Conservation (phyloP, 2,329 filamentous ascomycete species). For the Ascomycota sp. region DNA sequence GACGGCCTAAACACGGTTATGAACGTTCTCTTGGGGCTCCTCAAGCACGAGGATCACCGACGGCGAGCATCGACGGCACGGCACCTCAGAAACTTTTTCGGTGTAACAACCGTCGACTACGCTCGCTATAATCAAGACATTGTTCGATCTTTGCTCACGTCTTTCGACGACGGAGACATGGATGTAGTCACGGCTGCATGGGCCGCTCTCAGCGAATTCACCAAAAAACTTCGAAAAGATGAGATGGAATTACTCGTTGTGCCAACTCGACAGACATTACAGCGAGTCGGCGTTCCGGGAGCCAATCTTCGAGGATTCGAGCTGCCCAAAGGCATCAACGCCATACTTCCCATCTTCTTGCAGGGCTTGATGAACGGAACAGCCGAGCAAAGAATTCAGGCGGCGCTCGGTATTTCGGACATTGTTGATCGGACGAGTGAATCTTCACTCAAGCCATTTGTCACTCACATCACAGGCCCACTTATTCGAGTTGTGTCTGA, state of each 20-base stretch:
- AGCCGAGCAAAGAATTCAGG: conserved; percentile 72
- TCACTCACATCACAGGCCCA: conserved; percentile 91
- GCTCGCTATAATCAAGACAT: conserved; percentile 92
- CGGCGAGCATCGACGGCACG: conserved; percentile 56
- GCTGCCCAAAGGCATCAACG: conserved; percentile 89
- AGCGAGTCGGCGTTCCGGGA: conserved; percentile 72
- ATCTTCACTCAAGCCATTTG: conserved; percentile 74
- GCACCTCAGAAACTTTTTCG: conserved; percentile 74
- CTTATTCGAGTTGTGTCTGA: conserved; percentile 95
- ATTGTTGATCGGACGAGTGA: conserved; percentile 82
- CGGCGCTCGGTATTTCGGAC: conserved; percentile 83
- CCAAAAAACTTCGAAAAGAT: conserved; percentile 77
- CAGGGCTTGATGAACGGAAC: conserved; percentile 96
- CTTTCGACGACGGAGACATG: conserved; percentile 68
- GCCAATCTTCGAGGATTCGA: conserved; percentile 69
- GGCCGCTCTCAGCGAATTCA: conserved; percentile 69
- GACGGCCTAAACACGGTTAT: conserved; percentile 90
- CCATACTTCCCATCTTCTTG: conserved; percentile 85
- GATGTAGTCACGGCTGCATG: conserved; percentile 78
- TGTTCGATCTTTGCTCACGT: conserved; percentile 70
- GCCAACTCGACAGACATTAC: conserved; percentile 66
- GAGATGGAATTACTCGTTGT: conserved; percentile 87
- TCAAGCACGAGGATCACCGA: conserved; percentile 82
- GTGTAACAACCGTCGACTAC: conserved; percentile 61
- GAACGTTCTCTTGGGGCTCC: conserved; percentile 69